Evolutionary conservation across 2,329 filamentous ascomycete species (phyloP).

Genomic region (Aspergillus sp.): DNA sequence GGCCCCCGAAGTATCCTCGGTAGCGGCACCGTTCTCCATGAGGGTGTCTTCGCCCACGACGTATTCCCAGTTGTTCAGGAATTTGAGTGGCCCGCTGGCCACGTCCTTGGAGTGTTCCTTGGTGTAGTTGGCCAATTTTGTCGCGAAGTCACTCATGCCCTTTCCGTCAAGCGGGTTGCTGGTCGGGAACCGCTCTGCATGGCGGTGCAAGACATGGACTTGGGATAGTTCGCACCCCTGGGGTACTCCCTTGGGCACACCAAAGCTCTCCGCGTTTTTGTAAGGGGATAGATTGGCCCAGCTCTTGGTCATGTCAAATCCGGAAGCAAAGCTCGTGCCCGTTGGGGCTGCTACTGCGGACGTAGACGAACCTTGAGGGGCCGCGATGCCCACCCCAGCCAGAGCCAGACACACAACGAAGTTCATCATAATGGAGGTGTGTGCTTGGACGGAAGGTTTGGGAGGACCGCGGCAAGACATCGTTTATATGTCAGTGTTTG

Average conservation of each 20-base stretch:
- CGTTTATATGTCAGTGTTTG: neutral
- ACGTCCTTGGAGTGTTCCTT: conserved; percentile 26
- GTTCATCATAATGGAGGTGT: conserved; percentile 1
- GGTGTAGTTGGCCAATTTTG: conserved; percentile 50
- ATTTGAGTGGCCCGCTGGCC: conserved; percentile 49
- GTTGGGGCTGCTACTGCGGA: conserved; percentile 20
- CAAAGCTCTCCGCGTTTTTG: conserved; percentile 25
- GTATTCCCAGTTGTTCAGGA: conserved; percentile 56
- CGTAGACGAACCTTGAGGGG: neutral
- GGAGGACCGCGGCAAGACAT: neutral
- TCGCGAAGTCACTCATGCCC: conserved; percentile 51
- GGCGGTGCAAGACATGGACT: conserved; percentile 55
- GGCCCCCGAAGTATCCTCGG: conserved; percentile 52
- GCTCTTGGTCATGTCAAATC: conserved; percentile 33
- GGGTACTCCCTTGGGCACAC: conserved; percentile 48
- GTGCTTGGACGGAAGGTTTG: neutral
- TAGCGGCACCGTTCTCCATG: conserved; percentile 51
- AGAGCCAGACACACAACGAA: neutral
- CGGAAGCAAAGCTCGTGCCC: conserved; percentile 26
- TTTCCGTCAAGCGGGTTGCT: conserved; percentile 48
- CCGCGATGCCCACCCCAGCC: neutral
- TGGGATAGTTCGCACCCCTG: conserved; percentile 57
- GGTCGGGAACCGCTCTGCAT: conserved; percentile 55
- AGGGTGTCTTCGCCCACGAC: conserved; percentile 45
- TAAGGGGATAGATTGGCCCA: conserved; percentile 36